A percentile compares a stretch with the other conserved stretches of the same genome.
Evolutionary conservation across 257 asterid genomes (phyloP).

Genomic region (Solanum appendiculatum): DNA sequence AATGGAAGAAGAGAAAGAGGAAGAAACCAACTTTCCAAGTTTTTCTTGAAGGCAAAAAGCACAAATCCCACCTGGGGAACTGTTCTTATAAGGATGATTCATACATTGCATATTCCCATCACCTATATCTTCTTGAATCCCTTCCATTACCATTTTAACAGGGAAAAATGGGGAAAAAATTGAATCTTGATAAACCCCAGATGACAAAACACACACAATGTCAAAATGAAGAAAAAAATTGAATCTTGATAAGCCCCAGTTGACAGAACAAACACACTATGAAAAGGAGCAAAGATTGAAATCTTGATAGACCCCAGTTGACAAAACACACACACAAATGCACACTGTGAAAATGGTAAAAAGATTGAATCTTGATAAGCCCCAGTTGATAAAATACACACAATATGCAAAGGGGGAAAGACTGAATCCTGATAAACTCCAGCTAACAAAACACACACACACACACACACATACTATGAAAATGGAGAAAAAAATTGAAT

Average conservation of each 20-base stretch:
- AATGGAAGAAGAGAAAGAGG: conserved; percentile 57
- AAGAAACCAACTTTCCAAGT: conserved; percentile 81
- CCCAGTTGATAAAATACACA: not conserved
- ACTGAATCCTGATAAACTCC: not conserved
- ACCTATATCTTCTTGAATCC: conserved; percentile 83
- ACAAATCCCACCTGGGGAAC: conserved; percentile 91
- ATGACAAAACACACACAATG: not conserved
- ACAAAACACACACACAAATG: not conserved
- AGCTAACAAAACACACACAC: not conserved
- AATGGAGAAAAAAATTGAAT: not conserved
- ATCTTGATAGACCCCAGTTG: not conserved
- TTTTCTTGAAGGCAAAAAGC: conserved; percentile 25
- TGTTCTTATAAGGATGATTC: conserved; percentile 78
- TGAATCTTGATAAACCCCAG: not conserved
- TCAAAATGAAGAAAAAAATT: not conserved
- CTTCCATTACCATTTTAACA: conserved; percentile 78
- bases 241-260: not conserved
- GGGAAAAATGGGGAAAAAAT: not conserved
- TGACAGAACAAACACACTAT: not conserved
- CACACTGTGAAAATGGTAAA: not conserved
- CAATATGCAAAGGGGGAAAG: not conserved
- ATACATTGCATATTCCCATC: conserved; percentile 69
- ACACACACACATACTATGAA: not conserved
- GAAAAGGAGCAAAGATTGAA: not conserved
- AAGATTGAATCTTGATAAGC: not conserved